These are phyloP conservation scores for Apiotrichum laibachii DNA, from an alignment of 1,284 basidiomycete genomes.

Conservation along the genomic window DNA sequence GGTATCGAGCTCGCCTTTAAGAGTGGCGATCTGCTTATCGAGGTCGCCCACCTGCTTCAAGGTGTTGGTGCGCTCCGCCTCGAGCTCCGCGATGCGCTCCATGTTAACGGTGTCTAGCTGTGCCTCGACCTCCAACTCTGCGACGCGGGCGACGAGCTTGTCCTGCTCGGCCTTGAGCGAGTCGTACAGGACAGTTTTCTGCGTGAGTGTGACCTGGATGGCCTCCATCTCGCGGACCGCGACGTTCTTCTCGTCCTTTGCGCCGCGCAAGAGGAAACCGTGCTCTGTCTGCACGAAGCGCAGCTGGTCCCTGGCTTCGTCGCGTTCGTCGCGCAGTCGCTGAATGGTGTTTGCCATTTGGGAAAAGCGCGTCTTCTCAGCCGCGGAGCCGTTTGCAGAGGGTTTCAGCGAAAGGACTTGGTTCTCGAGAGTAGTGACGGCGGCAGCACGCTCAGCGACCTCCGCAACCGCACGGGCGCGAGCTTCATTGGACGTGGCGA, in stretches of 20 bases:
- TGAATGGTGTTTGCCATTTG: conserved; percentile 16
- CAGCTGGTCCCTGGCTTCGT: conserved; percentile 16
- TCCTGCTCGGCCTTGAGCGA: background rate
- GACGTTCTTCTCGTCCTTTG: background rate
- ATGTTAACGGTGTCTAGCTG: background rate
- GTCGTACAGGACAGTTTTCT: conserved; percentile 5
- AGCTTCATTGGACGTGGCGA: background rate
- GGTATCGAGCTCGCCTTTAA: background rate
- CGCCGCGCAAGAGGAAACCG: conserved; percentile 7
- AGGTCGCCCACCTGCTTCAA: conserved; percentile 4
- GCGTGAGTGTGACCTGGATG: background rate
- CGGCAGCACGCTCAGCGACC: background rate
- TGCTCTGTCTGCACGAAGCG: conserved; percentile 13
- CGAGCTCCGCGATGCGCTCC: background rate
- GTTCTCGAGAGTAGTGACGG: background rate
- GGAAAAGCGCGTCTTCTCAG: background rate
- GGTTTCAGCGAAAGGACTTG: background rate
- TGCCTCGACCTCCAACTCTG: background rate
- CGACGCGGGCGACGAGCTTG: background rate
- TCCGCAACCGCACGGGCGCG: background rate
- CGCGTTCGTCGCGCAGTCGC: conserved; percentile 18
- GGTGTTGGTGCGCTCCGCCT: conserved; percentile 8
- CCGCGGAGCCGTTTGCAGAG: no score
- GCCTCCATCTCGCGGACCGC: background rate
- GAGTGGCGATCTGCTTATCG: conserved; percentile 2